Conservation (phyloP, 345 rosid genomes). For the Corchorus olitorius region DNA sequence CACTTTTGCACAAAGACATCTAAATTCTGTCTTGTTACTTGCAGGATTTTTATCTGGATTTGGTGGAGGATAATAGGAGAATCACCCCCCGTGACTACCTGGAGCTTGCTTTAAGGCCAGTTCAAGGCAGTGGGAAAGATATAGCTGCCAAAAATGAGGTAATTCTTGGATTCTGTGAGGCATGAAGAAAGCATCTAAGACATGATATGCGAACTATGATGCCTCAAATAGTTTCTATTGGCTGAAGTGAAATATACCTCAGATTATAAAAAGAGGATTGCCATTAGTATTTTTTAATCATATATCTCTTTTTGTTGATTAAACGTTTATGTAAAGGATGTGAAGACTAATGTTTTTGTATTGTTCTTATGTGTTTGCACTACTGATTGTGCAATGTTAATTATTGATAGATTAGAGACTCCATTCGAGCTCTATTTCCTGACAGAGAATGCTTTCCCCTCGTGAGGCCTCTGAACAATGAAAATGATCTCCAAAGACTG, state of each 20-base stretch:
- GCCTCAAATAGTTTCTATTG: neutral
- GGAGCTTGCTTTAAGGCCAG: conserved; percentile 87
- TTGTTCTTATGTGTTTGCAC: conserved; percentile 1
- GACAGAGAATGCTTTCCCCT: conserved; percentile 95
- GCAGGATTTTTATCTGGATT: conserved; percentile 93
- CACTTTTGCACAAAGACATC: neutral
- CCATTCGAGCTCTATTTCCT: conserved; percentile 92
- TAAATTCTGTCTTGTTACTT: conserved; percentile 27
- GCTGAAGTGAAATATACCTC: neutral
- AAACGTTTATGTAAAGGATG: neutral
- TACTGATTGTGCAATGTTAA: conserved; percentile 27
- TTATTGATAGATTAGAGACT: conserved; percentile 73
- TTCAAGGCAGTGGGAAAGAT: conserved; percentile 79
- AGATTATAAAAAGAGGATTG: neutral
- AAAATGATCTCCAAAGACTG: conserved; percentile 83
- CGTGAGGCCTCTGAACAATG: conserved; percentile 87
- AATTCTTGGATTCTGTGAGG: conserved; percentile 14
- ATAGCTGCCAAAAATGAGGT: conserved; percentile 96
- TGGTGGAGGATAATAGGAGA: conserved; percentile 77
- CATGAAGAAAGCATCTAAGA: neutral
- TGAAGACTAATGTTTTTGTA: neutral
- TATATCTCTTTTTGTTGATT: neutral
- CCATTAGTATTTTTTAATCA: neutral
- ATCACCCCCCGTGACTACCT: conserved; percentile 95
- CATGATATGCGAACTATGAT: neutral